phyloP scores from a whole-genome alignment of 176 grass and related monocot genomes.

The Pharus latifolius region DNA sequence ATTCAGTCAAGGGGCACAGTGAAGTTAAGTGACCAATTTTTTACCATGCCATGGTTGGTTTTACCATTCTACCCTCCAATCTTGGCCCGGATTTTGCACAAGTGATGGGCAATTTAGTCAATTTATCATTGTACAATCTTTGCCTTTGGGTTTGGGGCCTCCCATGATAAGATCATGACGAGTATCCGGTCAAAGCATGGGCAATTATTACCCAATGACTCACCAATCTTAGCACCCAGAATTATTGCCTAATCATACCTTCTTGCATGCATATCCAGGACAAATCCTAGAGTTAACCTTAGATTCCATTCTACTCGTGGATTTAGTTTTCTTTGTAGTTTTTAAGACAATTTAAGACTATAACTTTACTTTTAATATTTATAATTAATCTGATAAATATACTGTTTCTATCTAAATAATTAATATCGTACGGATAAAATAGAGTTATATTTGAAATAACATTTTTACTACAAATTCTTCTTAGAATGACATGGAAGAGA shows the following conservation, averaged over 20 bases:
- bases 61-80: slow-evolving; percentile 3
- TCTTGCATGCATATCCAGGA: too few relatives aligned
- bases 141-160: neutral
- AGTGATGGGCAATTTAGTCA: slow-evolving; percentile 21
- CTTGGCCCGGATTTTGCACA: neutral
- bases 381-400: too few relatives aligned
- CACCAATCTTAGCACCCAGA: neutral
- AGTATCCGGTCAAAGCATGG: slow-evolving; percentile 48
- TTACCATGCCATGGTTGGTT: neutral
- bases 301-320: neutral
- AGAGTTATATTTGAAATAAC: too few relatives aligned
- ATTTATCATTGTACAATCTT: neutral
- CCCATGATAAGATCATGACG: slow-evolving; percentile 17
- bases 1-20: slow-evolving; percentile 19
- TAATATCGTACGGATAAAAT: too few relatives aligned
- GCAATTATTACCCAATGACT: slow-evolving; percentile 26
- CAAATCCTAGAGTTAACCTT: neutral
- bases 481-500: too few relatives aligned
- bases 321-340: neutral
- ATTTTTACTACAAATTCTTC: too few relatives aligned
- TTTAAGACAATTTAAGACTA: too few relatives aligned
- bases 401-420: too few relatives aligned
- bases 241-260: neutral
- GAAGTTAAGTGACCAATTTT: slow-evolving; percentile 19
- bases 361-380: too few relatives aligned